Conservation (phyloP, 306 rosid genomes). For the Cicer yamashitae region DNA sequence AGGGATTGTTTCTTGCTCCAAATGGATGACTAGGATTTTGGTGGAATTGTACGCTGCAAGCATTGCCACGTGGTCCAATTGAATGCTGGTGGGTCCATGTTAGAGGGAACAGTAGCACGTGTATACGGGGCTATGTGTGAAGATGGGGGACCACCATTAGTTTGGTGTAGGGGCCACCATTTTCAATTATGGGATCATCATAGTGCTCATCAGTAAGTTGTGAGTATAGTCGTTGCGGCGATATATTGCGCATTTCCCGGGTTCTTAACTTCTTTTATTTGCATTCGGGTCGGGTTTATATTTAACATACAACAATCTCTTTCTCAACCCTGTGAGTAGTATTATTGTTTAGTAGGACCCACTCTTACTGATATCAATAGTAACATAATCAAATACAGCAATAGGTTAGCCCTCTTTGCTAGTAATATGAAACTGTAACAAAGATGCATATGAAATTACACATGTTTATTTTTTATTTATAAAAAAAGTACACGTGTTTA, state of each 20-base stretch:
- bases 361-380: not conserved
- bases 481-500: too few species aligned
- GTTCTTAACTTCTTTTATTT: not conserved
- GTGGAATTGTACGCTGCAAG: too few species aligned
- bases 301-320: not conserved
- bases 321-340: too few species aligned
- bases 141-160: not conserved
- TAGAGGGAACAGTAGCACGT: not conserved
- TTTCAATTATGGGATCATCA: slow-evolving; percentile 53
- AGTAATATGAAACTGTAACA: too few species aligned
- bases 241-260: slow-evolving; percentile 28
- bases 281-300: slow-evolving; percentile 14
- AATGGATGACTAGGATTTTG: too few species aligned
- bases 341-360: not conserved
- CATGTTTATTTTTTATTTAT: too few species aligned
- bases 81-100: too few species aligned
- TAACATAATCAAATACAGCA: too few species aligned
- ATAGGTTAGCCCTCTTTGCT: too few species aligned
- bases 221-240: not conserved
- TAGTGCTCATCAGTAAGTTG: slow-evolving; percentile 33
- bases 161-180: slow-evolving; percentile 36
- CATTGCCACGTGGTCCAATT: too few species aligned
- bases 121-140: not conserved
- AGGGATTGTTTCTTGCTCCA: too few species aligned
- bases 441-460: too few species aligned